Base-by-base conservation (phyloP, 208 protist genomes). In the Crithidia expoeki region DNA sequence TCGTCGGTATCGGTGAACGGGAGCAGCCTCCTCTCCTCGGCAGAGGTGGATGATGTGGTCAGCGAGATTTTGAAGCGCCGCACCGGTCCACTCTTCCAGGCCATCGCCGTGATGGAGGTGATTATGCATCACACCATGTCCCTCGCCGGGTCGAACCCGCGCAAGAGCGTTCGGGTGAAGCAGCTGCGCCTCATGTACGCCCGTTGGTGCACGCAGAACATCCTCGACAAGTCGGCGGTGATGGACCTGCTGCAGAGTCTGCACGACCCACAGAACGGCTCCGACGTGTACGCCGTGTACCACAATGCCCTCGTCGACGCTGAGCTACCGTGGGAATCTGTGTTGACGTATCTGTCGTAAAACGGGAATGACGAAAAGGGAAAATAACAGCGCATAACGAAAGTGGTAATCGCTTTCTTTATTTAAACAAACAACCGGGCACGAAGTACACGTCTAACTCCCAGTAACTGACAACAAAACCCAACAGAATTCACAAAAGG, bases 91-190 rank as follows among this genome's bases (percentile, higher is more conserved):
- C 62, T 92, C 4, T 84, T 86, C 58, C 70, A 90, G 67, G 80
- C 83, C 6, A 88, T 88, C 2, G 79, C 77, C 2, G 78, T 85
- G 28, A 76, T 93, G 77, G 90, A 95, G 68, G 68, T 89, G n/a
- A 80, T 93, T 36, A 79, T 89, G 78, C 74, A 89, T 74, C 81
- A 60, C 84, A 90, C 63, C 51, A 72, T 46, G 40, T 84, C 69
- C 58, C 46, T 71, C 52, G 46, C 38, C 57, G 53, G 51, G 50
- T 51, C 44, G 33, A 40, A 46, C 19, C 76, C 32, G 49, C 66
- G 58, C 34, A 74, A 86, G 50, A 69, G 53, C n/a, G 42, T 69
- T 27, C 75, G 84, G 36, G 77, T 93, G 10, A 61, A 74, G 42
- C 49, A 73, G 34, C 68, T 96, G 36, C 80, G 81, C 14, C 69